Base-by-base conservation (phyloP, 2,329 filamentous ascomycete species). In the Metarhizium robertsii region DNA sequence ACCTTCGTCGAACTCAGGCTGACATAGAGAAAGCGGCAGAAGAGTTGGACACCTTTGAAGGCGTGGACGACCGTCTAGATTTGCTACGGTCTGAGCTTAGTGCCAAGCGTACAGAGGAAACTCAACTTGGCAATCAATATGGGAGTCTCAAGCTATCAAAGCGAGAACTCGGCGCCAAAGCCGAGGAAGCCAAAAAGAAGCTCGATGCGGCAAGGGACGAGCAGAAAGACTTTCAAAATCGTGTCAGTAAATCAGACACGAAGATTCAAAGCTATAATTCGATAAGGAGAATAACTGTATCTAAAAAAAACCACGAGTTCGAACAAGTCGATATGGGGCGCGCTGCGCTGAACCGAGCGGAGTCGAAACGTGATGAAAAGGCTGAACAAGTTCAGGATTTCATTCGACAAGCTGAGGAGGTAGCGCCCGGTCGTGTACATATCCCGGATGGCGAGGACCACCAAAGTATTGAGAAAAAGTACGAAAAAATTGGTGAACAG, bases 51-150 rank as follows among this genome's bases (percentile, higher is more conserved):
- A 77, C 73, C 30, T 81, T 82, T 50, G 80, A 88, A 57, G 85
- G 86, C 3, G 81, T 84, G 54, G 89, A 90, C 64, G 85, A 81
- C 51, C 78, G 79, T 53, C 73, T 92, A 1, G 79, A 84, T 49
- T 72, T 73, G 13, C 73, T 90, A 2, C 79, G 79, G 54, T 69
- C 74, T 16, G 74, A 82, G 50, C 76, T 95, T 1, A 67, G 73
- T 52, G 79, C 83, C 4, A 70, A 75, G 55, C 80, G 84, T 7
- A 67, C 68, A 2, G 68, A 77, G 58, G 69, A 71, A 13, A 71
- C 77, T 1, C 74, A 78, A 50, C 73, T 79, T 30, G 79, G 84
- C 65, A 64, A 71, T 13, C 78, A 84, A 56, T 85, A 79, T 60
- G 82, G 78, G 20, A 73, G 75, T 53, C 69, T 82, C 60, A 70